phyloP scores from a whole-genome alignment of 768 basidiomycete genomes.

The Pilatotrama ljubarskyi region DNA sequence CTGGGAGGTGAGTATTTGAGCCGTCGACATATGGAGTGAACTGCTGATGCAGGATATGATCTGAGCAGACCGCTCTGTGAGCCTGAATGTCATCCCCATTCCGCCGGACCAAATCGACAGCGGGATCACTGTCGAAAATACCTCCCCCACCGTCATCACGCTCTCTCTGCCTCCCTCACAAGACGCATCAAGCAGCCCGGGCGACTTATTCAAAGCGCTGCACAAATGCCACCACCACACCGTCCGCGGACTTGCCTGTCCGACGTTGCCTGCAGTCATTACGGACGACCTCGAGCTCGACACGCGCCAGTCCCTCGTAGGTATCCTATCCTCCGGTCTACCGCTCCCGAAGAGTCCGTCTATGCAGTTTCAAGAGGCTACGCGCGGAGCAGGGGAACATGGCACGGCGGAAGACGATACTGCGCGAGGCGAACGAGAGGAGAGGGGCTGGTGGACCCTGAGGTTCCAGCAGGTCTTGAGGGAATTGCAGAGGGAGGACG shows the following conservation, averaged over 20 bases:
- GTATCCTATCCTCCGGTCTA: slow-evolving; percentile 44
- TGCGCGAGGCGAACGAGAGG: slow-evolving; percentile 56
- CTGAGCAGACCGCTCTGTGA: slow-evolving; percentile 28
- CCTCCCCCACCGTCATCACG: slow-evolving; percentile 36
- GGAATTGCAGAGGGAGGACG: slow-evolving; percentile 47
- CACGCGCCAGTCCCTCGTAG: slow-evolving; percentile 37
- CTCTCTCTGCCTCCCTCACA: slow-evolving; percentile 37
- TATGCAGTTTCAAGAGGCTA: slow-evolving; percentile 43
- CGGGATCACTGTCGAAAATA: slow-evolving; percentile 36
- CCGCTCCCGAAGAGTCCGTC: slow-evolving; percentile 79
- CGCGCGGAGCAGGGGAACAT: background rate
- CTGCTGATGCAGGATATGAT: background rate
- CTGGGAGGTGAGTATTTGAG: slow-evolving; percentile 25
- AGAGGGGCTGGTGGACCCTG: slow-evolving; percentile 73
- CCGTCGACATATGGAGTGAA: background rate
- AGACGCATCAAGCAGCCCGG: slow-evolving; percentile 8
- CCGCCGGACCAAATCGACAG: slow-evolving; percentile 39
- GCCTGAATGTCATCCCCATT: slow-evolving; percentile 54
- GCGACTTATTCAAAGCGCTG: slow-evolving; percentile 45
- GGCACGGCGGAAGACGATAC: slow-evolving; percentile 20
- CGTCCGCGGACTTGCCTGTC: slow-evolving; percentile 43
- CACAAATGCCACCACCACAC: slow-evolving; percentile 53
- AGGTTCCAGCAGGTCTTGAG: slow-evolving; percentile 62
- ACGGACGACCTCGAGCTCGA: slow-evolving; percentile 34
- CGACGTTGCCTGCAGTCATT: slow-evolving; percentile 32